Percentiles rank a stretch among this genome's conserved stretches.
These are phyloP conservation scores for Rhizopogon vinicolor DNA, from an alignment of 768 basidiomycete genomes.

Conservation along the genomic window DNA sequence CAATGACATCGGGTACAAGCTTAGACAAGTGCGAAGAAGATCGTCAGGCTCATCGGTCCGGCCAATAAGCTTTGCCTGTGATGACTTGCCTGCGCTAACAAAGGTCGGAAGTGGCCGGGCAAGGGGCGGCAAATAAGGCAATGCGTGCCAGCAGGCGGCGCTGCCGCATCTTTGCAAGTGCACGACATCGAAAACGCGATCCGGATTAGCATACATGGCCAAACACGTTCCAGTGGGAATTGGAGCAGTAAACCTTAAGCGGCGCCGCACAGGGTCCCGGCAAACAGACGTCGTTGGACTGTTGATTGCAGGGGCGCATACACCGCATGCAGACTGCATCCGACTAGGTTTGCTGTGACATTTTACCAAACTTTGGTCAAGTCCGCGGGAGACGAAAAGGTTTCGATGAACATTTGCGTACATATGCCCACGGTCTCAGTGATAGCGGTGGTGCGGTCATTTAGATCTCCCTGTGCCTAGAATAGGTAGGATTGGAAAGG, in stretches of 20 bases:
- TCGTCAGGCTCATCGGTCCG: conserved; percentile 7
- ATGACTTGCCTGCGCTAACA: too few species aligned
- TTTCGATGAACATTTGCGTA: neutral
- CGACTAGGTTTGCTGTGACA: conserved; percentile 4
- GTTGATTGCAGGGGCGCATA: conserved; percentile 6
- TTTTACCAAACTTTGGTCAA: neutral
- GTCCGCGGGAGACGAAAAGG: conserved; percentile 4
- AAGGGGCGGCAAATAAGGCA: neutral
- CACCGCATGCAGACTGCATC: conserved; percentile 5
- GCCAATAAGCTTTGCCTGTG: neutral
- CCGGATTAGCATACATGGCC: neutral
- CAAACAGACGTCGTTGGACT: conserved; percentile 3
- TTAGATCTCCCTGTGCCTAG: neutral
- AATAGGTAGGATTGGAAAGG: neutral
- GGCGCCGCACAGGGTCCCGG: conserved; percentile 3
- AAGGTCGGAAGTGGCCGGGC: neutral
- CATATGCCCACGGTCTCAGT: conserved; percentile 1
- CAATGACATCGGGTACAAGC: neutral
- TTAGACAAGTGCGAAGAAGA: conserved; percentile 2
- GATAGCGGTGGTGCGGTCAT: neutral
- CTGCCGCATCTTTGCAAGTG: too few species aligned
- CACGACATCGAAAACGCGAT: neutral
- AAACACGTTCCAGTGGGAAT: neutral
- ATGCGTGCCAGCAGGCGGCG: neutral
- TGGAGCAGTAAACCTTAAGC: neutral